Evolutionary conservation across 495 filamentous ascomycete genomes (phyloP).

Genomic region (Xanthoparmelia taractica): DNA sequence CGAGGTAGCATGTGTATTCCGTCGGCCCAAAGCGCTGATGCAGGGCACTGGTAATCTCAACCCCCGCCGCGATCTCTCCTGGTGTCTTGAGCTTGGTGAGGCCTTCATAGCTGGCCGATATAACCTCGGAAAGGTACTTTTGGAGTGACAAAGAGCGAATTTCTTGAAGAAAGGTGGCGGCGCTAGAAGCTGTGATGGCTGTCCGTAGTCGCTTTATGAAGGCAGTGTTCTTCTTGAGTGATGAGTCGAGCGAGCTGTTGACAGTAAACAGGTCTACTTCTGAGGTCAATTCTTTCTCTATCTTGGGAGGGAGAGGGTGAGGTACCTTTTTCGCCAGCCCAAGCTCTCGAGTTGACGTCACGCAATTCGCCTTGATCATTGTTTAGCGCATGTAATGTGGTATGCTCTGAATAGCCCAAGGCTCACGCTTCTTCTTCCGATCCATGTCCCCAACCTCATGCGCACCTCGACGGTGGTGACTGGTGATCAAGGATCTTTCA

Average conservation of each 20-base stretch:
- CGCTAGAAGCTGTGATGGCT: constrained; percentile 68
- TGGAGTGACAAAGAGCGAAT: constrained; percentile 86
- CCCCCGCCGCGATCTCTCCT: constrained; percentile 81
- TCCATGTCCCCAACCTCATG: constrained; percentile 51
- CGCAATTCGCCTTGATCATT: constrained; percentile 70
- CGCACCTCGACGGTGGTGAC: constrained; percentile 5
- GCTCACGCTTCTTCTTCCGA: constrained; percentile 72
- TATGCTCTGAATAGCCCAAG: constrained; percentile 3
- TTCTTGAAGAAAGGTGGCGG: constrained; percentile 80
- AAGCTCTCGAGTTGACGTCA: constrained; percentile 75
- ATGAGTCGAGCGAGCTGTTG: constrained; percentile 79
- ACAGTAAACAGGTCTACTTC: constrained; percentile 69
- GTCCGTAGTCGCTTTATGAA: constrained; percentile 97
- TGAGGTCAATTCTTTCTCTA: constrained; percentile 18
- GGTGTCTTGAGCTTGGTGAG: constrained; percentile 84
- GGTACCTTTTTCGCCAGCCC: constrained; percentile 80
- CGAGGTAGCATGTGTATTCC: constrained; percentile 86
- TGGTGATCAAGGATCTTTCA: constrained; percentile 16
- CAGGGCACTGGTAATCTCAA: constrained; percentile 87
- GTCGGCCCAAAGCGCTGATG: constrained; percentile 90
- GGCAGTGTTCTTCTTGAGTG: constrained; percentile 97
- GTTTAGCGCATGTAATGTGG: constrained; percentile 22
- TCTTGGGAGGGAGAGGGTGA: constrained; percentile 11
- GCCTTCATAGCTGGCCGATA: constrained; percentile 96
- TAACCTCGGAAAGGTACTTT: constrained; percentile 96